phyloP scores from a whole-genome alignment of 345 rosid genomes.

The Pistacia integerrima region DNA sequence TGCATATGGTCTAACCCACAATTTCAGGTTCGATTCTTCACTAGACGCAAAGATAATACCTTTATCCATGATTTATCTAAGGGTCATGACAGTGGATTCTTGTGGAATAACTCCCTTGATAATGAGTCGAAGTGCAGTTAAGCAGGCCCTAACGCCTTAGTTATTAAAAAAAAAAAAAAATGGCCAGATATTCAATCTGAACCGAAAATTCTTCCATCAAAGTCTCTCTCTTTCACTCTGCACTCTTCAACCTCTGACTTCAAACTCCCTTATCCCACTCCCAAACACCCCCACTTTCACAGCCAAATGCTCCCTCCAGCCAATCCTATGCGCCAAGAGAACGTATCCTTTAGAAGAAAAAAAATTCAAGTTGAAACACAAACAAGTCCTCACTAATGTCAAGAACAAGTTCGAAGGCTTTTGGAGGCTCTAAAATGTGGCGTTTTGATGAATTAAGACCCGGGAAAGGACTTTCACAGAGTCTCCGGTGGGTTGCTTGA shows the following conservation, averaged over 20 bases:
- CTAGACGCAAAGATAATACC: too few species aligned
- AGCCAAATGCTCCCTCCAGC: conserved; percentile 29
- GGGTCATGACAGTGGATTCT: too few species aligned
- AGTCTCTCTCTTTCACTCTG: conserved; percentile 23
- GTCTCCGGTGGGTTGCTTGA: conserved; percentile 73
- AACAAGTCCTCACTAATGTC: conserved; percentile 47
- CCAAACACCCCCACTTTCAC: conserved; percentile 23
- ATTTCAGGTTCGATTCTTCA: too few species aligned
- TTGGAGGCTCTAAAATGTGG: conserved; percentile 85
- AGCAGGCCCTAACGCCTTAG: too few species aligned
- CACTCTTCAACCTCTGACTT: conserved; percentile 12
- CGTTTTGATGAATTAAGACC: conserved; percentile 71
- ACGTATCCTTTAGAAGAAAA: conserved; percentile 95
- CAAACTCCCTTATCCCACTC: conserved; percentile 19
- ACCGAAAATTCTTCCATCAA: conserved; percentile 15
- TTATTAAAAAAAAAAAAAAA: too few species aligned
- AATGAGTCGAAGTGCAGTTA: too few species aligned
- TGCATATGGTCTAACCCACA: too few species aligned
- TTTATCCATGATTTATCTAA: too few species aligned
- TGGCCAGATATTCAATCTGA: too few species aligned
- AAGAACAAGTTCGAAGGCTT: conserved; percentile 72
- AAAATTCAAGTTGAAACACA: conserved; percentile 65
- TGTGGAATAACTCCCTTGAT: too few species aligned
- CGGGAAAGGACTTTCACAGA: conserved; percentile 76
- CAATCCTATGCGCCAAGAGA: conserved; percentile 60